A percentile compares a stretch with the other conserved stretches of the same genome.
phyloP scores from a whole-genome alignment of 2,329 filamentous ascomycete genomes.

The Trichophyton verrucosum region DNA sequence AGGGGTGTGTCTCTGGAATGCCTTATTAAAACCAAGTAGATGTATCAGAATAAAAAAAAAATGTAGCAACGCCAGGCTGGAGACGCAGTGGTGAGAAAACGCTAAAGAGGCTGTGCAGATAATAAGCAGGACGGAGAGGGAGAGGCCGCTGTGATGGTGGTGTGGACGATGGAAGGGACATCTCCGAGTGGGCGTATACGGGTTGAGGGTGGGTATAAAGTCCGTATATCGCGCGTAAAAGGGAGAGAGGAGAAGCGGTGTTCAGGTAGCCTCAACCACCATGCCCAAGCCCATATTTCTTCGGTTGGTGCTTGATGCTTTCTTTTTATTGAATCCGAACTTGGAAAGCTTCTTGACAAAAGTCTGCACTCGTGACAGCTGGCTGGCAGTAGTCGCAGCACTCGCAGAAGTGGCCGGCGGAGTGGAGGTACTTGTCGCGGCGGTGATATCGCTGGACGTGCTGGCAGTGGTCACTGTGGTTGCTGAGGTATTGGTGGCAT shows the following conservation, averaged over 20 bases:
- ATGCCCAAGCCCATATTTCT: not conserved
- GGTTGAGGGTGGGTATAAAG: not conserved
- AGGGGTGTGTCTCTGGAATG: not conserved
- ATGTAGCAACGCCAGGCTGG: not conserved
- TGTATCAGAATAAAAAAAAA: not conserved
- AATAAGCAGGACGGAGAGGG: not conserved
- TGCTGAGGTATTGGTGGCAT: not conserved
- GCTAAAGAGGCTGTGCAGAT: not conserved
- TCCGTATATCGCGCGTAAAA: not conserved
- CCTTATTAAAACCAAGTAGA: not conserved
- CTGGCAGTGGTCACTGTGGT: not conserved
- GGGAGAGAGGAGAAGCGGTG: not conserved
- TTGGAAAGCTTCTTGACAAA: not conserved
- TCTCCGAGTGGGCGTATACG: not conserved
- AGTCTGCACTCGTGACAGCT: not conserved
- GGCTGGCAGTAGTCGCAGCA: not conserved
- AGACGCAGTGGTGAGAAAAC: not conserved
- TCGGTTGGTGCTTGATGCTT: not conserved
- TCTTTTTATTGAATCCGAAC: conserved; percentile 1
- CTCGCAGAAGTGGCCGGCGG: no score
- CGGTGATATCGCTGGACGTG: not conserved
- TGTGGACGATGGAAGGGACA: not conserved
- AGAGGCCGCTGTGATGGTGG: not conserved
- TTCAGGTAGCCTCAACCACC: conserved; percentile 1
- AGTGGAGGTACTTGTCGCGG: not conserved